These are phyloP conservation scores for Paramecium pentaurelia DNA, from an alignment of 73 alveolate species.

Conservation along the genomic window DNA sequence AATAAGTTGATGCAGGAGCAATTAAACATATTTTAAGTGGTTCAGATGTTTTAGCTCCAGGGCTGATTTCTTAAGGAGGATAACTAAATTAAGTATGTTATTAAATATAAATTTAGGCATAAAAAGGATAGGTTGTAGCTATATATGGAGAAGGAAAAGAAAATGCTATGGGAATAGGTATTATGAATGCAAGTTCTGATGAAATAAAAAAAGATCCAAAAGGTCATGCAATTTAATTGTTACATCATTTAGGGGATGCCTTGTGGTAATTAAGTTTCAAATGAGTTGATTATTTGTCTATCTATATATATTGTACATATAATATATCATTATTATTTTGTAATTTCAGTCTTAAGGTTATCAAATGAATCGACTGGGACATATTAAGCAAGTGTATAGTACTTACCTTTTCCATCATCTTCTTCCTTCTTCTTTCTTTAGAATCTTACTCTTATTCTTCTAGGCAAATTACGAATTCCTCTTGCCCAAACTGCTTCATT, in stretches of 20 bases:
- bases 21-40: constrained; percentile 86
- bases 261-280: constrained; percentile 62
- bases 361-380: constrained; percentile 85
- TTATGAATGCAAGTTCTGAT: constrained; percentile 72
- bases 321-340: constrained; percentile 60
- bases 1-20: constrained; percentile 88
- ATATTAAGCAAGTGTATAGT: constrained; percentile 92
- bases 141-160: constrained; percentile 88
- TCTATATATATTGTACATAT: not conserved
- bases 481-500: constrained; percentile 92
- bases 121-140: constrained; percentile 81
- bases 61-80: constrained; percentile 82
- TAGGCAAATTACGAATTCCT: constrained; percentile 94
- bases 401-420: constrained; percentile 84
- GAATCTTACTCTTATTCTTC: constrained; percentile 86
- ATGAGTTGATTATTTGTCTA: not conserved
- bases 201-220: constrained; percentile 71
- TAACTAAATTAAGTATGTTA: not conserved
- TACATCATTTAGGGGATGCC: constrained; percentile 66
- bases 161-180: constrained; percentile 90
- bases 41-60: constrained; percentile 89
- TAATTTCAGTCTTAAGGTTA: constrained; percentile 84
- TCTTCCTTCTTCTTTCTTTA: constrained; percentile 91
- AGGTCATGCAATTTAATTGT: constrained; percentile 76
- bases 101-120: not conserved